A percentile compares a stretch with the other conserved stretches of the same genome.
Evolutionary conservation across 345 rosid species (phyloP).

Genomic region (Excoecaria cochinchinensis): DNA sequence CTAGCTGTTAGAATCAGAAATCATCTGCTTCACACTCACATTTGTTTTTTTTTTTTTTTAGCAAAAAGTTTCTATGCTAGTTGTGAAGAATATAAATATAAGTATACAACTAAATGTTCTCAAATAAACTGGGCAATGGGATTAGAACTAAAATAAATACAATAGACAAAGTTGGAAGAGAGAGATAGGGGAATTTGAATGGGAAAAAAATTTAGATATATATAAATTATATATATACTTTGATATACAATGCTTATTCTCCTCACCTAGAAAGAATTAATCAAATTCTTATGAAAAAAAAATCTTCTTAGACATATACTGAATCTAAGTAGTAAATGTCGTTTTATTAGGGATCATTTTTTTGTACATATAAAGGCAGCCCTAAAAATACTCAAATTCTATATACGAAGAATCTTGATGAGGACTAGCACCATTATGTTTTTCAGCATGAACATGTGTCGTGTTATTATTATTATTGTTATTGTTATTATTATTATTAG

Average conservation of each 20-base stretch:
- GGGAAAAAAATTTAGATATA: neutral
- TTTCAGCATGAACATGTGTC: neutral
- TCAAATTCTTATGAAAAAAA: constrained; percentile 2
- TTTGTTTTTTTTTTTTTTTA: no score
- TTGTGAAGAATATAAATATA: no score
- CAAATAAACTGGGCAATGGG: no score
- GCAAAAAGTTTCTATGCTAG: no score
- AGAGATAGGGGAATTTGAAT: neutral
- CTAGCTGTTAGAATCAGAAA: no score
- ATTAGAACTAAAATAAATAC: no score
- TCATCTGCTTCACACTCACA: no score
- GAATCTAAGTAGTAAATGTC: neutral
- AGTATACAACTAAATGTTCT: no score
- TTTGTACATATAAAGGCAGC: neutral
- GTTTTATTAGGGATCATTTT: neutral
- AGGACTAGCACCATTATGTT: constrained; percentile 1
- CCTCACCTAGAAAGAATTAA: constrained; percentile 16
- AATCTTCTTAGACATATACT: constrained; percentile 4
- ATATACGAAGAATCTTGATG: constrained; percentile 16
- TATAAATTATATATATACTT: no score
- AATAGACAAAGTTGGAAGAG: neutral
- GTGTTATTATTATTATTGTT: neutral
- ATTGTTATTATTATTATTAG: neutral
- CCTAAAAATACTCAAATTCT: constrained; percentile 29
- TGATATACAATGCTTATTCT: constrained; percentile 11